A percentile compares a stretch with the other conserved stretches of the same genome.
These are phyloP conservation scores for Endothia cerciana DNA, from an alignment of 2,329 filamentous ascomycete species.

Conservation along the genomic window DNA sequence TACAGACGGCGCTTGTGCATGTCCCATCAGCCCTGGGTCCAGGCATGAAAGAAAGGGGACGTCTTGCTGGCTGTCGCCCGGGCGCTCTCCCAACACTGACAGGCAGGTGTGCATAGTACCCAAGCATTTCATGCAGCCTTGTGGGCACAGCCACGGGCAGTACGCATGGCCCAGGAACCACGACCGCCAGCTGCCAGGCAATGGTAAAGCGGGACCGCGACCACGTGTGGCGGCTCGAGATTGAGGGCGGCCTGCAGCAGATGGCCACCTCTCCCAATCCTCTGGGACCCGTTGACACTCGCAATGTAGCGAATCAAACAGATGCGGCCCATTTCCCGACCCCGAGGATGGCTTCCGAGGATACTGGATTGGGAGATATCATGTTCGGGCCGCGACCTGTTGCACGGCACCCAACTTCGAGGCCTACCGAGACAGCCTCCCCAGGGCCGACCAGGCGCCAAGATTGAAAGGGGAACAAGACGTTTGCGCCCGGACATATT, in stretches of 20 bases:
- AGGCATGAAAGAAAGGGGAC: background rate
- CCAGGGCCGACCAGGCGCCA: background rate
- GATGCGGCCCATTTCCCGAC: slow-evolving; percentile 10
- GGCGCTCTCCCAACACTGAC: background rate
- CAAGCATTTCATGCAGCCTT: slow-evolving; percentile 12
- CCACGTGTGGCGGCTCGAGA: slow-evolving; percentile 14
- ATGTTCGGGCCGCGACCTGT: slow-evolving; percentile 2
- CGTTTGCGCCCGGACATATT: slow-evolving; percentile 29
- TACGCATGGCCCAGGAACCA: background rate
- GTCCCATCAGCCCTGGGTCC: too few species aligned
- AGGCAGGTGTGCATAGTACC: background rate
- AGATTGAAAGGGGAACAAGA: background rate
- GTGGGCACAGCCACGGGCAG: slow-evolving; percentile 5
- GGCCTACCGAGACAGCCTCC: slow-evolving; percentile 3
- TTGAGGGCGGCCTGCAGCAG: slow-evolving; percentile 14
- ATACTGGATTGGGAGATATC: background rate
- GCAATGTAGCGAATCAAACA: slow-evolving; percentile 6
- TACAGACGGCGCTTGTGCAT: too few species aligned
- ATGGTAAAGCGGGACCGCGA: background rate
- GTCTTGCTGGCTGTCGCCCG: slow-evolving; percentile 4
- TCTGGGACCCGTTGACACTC: slow-evolving; percentile 8
- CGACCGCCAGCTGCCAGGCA: background rate
- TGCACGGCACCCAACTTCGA: background rate
- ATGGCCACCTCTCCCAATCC: background rate
- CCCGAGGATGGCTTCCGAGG: background rate